These are phyloP conservation scores for Vitis rupestris DNA, from an alignment of 164 flowering plant genomes.

Conservation along the genomic window DNA sequence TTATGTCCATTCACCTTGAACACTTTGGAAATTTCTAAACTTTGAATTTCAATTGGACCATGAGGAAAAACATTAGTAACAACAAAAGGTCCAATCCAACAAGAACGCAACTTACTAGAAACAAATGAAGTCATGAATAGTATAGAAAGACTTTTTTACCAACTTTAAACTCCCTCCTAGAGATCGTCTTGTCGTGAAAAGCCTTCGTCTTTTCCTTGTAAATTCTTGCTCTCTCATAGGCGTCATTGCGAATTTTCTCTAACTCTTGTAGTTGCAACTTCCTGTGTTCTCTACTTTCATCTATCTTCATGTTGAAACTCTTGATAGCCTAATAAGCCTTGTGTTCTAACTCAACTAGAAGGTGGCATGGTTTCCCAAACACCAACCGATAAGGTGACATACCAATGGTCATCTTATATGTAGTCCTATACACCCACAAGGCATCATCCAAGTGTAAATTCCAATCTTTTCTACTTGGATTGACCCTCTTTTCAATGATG, in stretches of 20 bases:
- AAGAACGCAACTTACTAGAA: constrained; percentile 12
- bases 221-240: constrained; percentile 3
- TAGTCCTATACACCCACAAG: constrained; percentile 8
- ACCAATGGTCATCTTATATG: constrained; percentile 2
- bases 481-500: too few relatives aligned
- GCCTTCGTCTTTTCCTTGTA: neutral
- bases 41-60: constrained; percentile 11
- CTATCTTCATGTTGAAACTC: neutral
- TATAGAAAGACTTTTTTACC: constrained; percentile 8
- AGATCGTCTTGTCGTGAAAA: constrained; percentile 15
- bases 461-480: constrained; percentile 4
- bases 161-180: neutral
- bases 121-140: neutral
- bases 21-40: too few relatives aligned
- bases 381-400: constrained; percentile 12
- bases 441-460: neutral
- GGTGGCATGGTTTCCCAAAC: constrained; percentile 1
- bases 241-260: constrained; percentile 8
- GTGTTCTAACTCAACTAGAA: constrained; percentile 10
- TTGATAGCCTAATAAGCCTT: constrained; percentile 6
- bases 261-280: constrained; percentile 10
- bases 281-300: neutral
- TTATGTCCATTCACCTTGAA: too few relatives aligned
- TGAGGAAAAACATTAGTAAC: neutral
- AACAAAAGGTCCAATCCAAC: constrained; percentile 10